These are phyloP conservation scores for Ambrosiella cleistominuta DNA, from an alignment of 2,329 filamentous ascomycete species.

Conservation along the genomic window DNA sequence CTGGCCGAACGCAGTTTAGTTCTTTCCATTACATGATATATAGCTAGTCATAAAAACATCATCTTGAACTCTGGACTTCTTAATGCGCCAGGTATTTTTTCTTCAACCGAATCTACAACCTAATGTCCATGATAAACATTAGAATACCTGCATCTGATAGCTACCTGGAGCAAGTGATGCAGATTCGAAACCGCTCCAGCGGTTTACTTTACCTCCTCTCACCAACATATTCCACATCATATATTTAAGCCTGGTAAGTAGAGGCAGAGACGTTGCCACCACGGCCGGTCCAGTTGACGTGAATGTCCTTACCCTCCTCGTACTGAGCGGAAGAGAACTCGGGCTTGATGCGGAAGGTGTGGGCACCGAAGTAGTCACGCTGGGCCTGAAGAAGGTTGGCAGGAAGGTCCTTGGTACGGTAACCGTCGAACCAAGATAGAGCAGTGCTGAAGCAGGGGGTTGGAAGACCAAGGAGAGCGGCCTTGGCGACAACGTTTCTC, in stretches of 20 bases:
- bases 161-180: neutral
- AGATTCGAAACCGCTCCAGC: constrained; percentile 1
- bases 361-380: constrained; percentile 97
- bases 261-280: constrained; percentile 94
- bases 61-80: neutral
- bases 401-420: constrained; percentile 90
- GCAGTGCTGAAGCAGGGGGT: constrained; percentile 94
- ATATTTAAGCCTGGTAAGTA: constrained; percentile 78
- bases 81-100: constrained; percentile 9
- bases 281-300: constrained; percentile 99
- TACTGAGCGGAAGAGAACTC: constrained; percentile 63
- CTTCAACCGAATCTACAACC: neutral
- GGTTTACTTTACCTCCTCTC: constrained; percentile 1
- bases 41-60: constrained; percentile 11
- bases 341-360: constrained; percentile 80
- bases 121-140: neutral
- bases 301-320: constrained; percentile 70
- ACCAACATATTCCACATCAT: neutral
- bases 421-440: constrained; percentile 96
- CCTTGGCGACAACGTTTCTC: constrained; percentile 81
- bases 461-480: constrained; percentile 84
- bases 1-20: neutral
- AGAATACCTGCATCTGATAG: neutral
- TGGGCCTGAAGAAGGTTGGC: constrained; percentile 98
- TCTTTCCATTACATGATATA: constrained; percentile 13